These are phyloP conservation scores for Paracorniculantispora psalliotae DNA, from an alignment of 2,329 filamentous ascomycete species.

Conservation along the genomic window DNA sequence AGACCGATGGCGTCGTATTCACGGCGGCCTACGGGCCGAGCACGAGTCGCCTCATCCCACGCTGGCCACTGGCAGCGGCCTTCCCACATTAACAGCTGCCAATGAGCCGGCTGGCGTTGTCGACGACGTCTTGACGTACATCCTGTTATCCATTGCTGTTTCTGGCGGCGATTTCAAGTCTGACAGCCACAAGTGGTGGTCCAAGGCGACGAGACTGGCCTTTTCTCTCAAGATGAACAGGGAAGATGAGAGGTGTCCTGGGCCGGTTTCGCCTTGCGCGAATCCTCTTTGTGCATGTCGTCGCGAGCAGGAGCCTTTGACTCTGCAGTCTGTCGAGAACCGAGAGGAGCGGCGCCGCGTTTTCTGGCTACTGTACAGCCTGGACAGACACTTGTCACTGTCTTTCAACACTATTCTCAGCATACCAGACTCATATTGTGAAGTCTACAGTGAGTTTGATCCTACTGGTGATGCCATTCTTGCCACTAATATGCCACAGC, in stretches of 20 bases:
- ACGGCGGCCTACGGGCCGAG: conserved; percentile 30
- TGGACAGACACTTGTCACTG: conserved; percentile 43
- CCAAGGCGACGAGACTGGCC: conserved; percentile 36
- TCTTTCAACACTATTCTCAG: conserved; percentile 41
- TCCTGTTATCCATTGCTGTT: conserved; percentile 40
- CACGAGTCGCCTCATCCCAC: conserved; percentile 25
- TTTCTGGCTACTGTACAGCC: conserved; percentile 44
- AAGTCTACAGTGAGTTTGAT: conserved; percentile 31
- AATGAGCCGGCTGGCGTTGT: conserved; percentile 31
- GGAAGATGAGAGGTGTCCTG: conserved; percentile 31
- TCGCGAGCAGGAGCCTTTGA: conserved; percentile 23
- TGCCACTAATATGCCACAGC: conserved; percentile 16
- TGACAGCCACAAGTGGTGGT: conserved; percentile 44
- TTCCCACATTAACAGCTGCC: conserved; percentile 27
- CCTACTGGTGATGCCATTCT: background rate
- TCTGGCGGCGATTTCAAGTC: conserved; percentile 45
- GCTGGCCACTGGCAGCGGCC: conserved; percentile 18
- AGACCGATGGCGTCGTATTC: conserved; percentile 32
- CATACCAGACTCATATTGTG: conserved; percentile 42
- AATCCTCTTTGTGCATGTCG: conserved; percentile 29
- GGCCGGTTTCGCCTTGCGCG: conserved; percentile 24
- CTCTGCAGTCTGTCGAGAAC: conserved; percentile 32
- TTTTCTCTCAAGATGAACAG: conserved; percentile 33
- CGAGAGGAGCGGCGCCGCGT: conserved; percentile 41
- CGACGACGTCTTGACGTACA: conserved; percentile 42